Percentiles rank a stretch among this genome's conserved stretches.
These are phyloP conservation scores for Aphanocladium album DNA, from an alignment of 2,329 filamentous ascomycete genomes.

Conservation along the genomic window DNA sequence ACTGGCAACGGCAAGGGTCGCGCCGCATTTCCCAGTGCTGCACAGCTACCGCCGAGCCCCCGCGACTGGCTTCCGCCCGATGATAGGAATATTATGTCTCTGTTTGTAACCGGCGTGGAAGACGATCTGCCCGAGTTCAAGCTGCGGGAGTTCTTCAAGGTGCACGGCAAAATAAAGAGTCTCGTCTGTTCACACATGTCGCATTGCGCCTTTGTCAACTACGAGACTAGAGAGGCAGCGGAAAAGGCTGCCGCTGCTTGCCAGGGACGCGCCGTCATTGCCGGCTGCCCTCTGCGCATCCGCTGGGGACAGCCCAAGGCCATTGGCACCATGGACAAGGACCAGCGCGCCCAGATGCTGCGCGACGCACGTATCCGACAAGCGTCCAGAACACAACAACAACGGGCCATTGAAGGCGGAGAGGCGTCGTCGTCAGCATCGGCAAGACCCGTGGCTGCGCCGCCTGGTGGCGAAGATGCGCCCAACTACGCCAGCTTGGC, in stretches of 20 bases:
- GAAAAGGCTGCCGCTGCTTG: slow-evolving; percentile 81
- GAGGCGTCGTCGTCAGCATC: slow-evolving; percentile 17
- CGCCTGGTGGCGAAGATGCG: slow-evolving; percentile 72
- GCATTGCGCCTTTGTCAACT: slow-evolving; percentile 96
- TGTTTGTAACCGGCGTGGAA: slow-evolving; percentile 93
- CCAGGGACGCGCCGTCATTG: slow-evolving; percentile 82
- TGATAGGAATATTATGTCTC: slow-evolving; percentile 81
- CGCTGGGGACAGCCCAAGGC: slow-evolving; percentile 92
- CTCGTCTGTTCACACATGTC: slow-evolving; percentile 95
- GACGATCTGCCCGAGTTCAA: slow-evolving; percentile 93
- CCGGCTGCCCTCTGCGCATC: slow-evolving; percentile 83
- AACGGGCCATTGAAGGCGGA: slow-evolving; percentile 28
- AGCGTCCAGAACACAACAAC: slow-evolving; percentile 27
- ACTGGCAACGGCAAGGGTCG: slow-evolving; percentile 39
- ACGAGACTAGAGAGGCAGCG: slow-evolving; percentile 74
- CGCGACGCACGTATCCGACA: slow-evolving; percentile 57
- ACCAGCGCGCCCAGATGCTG: slow-evolving; percentile 75
- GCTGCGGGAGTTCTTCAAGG: slow-evolving; percentile 83
- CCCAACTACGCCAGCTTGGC: slow-evolving; percentile 76
- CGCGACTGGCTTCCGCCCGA: slow-evolving; percentile 81
- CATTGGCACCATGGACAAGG: slow-evolving; percentile 84
- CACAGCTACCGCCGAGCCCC: slow-evolving; percentile 72
- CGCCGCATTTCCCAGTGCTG: slow-evolving; percentile 62
- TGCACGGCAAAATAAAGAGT: slow-evolving; percentile 84
- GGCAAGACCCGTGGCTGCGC: slow-evolving; percentile 57